phyloP scores from a whole-genome alignment of 139 green algal species.

The Mychonastes homosphaera region DNA sequence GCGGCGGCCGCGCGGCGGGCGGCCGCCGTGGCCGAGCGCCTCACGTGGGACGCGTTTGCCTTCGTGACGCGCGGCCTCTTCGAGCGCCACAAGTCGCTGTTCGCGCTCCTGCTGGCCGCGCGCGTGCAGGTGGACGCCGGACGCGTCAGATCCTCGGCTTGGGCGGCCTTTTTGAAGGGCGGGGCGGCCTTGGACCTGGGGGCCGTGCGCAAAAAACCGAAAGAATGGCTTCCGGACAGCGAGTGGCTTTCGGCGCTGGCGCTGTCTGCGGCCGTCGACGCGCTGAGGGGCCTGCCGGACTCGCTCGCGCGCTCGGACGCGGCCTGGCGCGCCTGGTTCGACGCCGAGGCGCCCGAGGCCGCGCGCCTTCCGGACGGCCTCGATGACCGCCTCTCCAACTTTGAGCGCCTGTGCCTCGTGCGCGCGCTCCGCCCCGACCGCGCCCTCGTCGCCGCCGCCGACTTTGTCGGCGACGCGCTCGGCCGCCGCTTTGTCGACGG shows the following conservation, averaged over 20 bases:
- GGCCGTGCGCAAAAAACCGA: conserved; percentile 75
- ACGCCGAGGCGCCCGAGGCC: conserved; percentile 86
- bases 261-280: conserved; percentile 59
- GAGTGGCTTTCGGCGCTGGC: conserved; percentile 81
- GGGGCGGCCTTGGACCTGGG: conserved; percentile 74
- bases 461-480: conserved; percentile 77
- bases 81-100: conserved; percentile 92
- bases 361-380: too few species aligned
- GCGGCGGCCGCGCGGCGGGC: not conserved
- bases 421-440: conserved; percentile 85
- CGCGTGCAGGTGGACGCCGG: conserved; percentile 60
- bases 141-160: conserved; percentile 33
- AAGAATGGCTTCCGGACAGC: conserved; percentile 84
- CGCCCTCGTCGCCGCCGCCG: conserved; percentile 69
- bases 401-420: conserved; percentile 85
- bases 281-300: conserved; percentile 66
- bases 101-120: conserved; percentile 86
- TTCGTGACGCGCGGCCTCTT: conserved; percentile 83
- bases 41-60: not conserved
- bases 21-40: not conserved
- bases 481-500: conserved; percentile 78
- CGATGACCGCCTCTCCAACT: conserved; percentile 73
- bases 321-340: conserved; percentile 75
- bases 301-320: conserved; percentile 61
- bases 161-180: conserved; percentile 84